Conservation (phyloP, 176 grass and related monocot genomes). For the Avena insularis region DNA sequence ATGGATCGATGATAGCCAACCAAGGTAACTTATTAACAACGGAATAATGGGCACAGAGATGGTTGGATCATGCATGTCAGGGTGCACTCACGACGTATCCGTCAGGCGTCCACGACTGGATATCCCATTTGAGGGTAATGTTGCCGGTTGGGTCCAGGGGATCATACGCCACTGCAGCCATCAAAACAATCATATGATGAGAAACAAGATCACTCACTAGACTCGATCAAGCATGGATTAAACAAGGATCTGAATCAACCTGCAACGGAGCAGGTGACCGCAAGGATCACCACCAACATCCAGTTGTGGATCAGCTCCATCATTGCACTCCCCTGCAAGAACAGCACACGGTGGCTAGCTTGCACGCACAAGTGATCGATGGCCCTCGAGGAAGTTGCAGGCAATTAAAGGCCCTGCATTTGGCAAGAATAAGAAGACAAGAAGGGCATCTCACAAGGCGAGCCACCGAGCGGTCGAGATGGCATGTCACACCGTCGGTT, state of each 20-base stretch:
- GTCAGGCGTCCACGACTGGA: conserved; percentile 86
- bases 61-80: background rate
- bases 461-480: conserved; percentile 36
- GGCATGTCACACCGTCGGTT: conserved; percentile 54
- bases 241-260: conserved; percentile 42
- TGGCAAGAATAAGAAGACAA: background rate
- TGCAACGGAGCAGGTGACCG: conserved; percentile 51
- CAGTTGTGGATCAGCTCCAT: conserved; percentile 41
- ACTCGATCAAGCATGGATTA: background rate
- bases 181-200: background rate
- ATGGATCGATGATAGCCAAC: background rate
- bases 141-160: conserved; percentile 84
- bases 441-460: background rate
- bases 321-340: background rate
- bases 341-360: background rate
- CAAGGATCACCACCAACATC: conserved; percentile 40
- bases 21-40: background rate
- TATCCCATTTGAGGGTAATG: conserved; percentile 95
- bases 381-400: conserved; percentile 21
- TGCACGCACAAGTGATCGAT: background rate
- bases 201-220: background rate
- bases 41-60: background rate
- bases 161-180: conserved; percentile 70
- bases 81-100: conserved; percentile 81
- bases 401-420: conserved; percentile 19